phyloP scores from a whole-genome alignment of 2,329 filamentous ascomycete genomes.

The Pseudogymnoascus sp. region DNA sequence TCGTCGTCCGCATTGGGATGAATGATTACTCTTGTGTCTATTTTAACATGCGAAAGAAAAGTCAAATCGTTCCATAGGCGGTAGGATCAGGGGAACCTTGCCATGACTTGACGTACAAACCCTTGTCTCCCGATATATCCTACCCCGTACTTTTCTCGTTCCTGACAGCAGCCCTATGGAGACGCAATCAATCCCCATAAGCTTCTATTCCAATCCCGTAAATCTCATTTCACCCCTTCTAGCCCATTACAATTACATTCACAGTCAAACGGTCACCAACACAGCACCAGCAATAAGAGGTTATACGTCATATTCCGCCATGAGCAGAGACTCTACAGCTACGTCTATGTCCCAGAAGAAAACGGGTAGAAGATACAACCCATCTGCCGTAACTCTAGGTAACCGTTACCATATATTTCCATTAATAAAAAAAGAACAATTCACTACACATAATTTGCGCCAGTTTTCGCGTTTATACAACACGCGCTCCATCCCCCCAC shows the following conservation, averaged over 20 bases:
- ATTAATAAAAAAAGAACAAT: background rate
- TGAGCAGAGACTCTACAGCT: constrained; percentile 4
- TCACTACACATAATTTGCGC: background rate
- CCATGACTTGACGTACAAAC: background rate
- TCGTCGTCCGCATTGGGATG: background rate
- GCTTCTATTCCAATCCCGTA: background rate
- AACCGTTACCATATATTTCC: background rate
- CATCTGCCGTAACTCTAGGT: background rate
- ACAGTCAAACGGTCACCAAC: background rate
- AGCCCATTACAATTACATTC: background rate
- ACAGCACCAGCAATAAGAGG: background rate
- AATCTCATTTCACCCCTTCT: background rate
- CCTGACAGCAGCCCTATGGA: background rate
- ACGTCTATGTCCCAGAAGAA: background rate
- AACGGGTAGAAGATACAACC: background rate
- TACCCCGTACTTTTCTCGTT: background rate
- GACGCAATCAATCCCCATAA: background rate
- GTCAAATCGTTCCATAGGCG: background rate
- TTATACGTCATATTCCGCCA: background rate
- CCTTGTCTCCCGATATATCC: background rate
- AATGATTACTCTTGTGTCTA: background rate
- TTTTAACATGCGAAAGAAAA: background rate
- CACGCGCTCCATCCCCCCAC: background rate
- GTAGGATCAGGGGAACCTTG: background rate
- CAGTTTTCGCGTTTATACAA: constrained; percentile 6